Conservation (phyloP, 2,329 filamentous ascomycete species). For the Ophiostoma triangulosporum region DNA sequence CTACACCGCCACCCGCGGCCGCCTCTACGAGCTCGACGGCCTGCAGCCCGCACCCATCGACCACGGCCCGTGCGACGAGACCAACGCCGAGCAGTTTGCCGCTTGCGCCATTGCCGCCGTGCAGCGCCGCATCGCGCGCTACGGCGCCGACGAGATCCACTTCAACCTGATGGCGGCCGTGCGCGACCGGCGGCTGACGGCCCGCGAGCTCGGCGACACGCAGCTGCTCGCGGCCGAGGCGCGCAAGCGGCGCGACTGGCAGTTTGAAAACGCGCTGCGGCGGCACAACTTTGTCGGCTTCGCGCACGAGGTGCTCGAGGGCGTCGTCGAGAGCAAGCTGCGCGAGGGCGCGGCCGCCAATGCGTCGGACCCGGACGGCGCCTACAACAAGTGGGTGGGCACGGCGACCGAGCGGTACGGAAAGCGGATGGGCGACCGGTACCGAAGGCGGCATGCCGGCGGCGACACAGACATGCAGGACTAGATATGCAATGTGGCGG, state of each 20-base stretch:
- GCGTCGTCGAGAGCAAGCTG: conserved; percentile 64
- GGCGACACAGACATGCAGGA: conserved; percentile 14
- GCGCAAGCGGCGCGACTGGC: conserved; percentile 73
- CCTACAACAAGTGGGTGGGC: conserved; percentile 60
- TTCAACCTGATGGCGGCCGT: conserved; percentile 96
- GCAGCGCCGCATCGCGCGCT: conserved; percentile 68
- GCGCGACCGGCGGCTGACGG: conserved; percentile 63
- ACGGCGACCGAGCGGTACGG: conserved; percentile 30
- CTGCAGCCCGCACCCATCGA: conserved; percentile 84
- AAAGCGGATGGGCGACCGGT: conserved; percentile 21
- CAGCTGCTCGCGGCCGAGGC: conserved; percentile 70
- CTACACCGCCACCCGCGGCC: conserved; percentile 69
- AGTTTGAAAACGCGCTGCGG: conserved; percentile 86
- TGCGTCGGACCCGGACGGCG: conserved; percentile 19
- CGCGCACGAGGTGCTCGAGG: conserved; percentile 78
- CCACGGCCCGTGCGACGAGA: conserved; percentile 57
- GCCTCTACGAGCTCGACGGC: conserved; percentile 87
- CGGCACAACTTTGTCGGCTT: conserved; percentile 96
- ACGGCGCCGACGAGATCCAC: conserved; percentile 75
- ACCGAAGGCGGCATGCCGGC: conserved; percentile 14
- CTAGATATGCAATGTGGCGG: too few relatives aligned
- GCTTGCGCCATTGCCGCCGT: conserved; percentile 75
- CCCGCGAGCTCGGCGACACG: conserved; percentile 67
- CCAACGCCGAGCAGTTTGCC: conserved; percentile 40
- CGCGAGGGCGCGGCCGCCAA: conserved; percentile 35